Base-by-base conservation (phyloP, 2,329 filamentous ascomycete species). In the Teratosphaeria gauchensis region DNA sequence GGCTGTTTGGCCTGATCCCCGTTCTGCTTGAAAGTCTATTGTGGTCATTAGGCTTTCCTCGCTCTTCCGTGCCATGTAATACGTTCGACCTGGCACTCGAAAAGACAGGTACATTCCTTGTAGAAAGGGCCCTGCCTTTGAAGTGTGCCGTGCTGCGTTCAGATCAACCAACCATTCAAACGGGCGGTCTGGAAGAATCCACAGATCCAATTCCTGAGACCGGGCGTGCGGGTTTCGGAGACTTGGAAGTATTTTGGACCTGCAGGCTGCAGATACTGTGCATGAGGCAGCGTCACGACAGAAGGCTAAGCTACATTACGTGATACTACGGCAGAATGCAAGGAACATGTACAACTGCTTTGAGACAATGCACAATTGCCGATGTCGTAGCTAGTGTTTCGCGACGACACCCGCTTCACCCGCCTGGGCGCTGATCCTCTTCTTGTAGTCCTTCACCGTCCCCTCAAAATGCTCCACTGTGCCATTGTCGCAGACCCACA, bases 361-460 rank as follows among this genome's bases (percentile, higher is more conserved):
- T 42, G 35, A 42, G 35, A 42, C 35, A 42, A 42, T 42, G 35
- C 35, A 42, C 42, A 48, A 48, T 48, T 48, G 16, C n/a, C 42
- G 16, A 21, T 48, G 42, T 21, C n/a, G 21, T 48, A 48, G 42
- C 61, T 69, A 73, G 60, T 73, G 71, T 61, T 73, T 67, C 12
- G 65, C 66, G 72, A 85, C 84, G 58, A 92, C 94, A 66, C 94
- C 94, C 53, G 88, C 86, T 57, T 87, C 87, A 73, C 95, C 87
- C 24, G 65, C 66, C 77, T 96, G 92, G 14, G 89, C 87, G 19
- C 85, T 84, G 69, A 99, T 96, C 75, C 89, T 86, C 84, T 92
- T 96, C 86, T 99, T 99, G 80, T 99, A 99, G 62, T 89, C 86
- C 76, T 96, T 89, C 56, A 99, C 92, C 68, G 95, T 92, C 35